Percentiles rank a stretch among this genome's conserved stretches.
phyloP scores from a whole-genome alignment of 1,284 basidiomycete genomes.

The Marasmius fiardii region DNA sequence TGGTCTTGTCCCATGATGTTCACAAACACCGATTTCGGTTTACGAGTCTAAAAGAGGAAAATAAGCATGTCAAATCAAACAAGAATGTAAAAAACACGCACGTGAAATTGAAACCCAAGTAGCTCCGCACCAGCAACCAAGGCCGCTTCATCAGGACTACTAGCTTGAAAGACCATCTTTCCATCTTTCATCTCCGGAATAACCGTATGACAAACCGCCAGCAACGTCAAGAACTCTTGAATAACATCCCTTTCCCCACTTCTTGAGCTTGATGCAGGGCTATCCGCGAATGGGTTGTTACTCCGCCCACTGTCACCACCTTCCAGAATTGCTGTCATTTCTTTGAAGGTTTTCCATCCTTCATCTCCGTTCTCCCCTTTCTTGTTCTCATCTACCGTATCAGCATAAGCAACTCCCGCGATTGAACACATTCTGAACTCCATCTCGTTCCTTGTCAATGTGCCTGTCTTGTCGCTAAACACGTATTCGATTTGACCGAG shows the following conservation, averaged over 20 bases:
- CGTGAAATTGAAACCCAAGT: constrained; percentile 92
- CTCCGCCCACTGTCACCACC: constrained; percentile 32
- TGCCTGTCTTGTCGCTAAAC: constrained; percentile 98
- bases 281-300: constrained; percentile 51
- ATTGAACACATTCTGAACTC: constrained; percentile 93
- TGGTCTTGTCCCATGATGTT: constrained; percentile 69
- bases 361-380: constrained; percentile 47
- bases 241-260: constrained; percentile 53
- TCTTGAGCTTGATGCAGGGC: constrained; percentile 33
- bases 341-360: constrained; percentile 74
- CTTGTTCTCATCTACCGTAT: constrained; percentile 82
- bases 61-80: constrained; percentile 1
- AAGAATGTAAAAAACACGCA: constrained; percentile 41
- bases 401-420: constrained; percentile 87
- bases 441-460: constrained; percentile 97
- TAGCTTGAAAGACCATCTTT: constrained; percentile 92
- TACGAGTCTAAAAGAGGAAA: constrained; percentile 68
- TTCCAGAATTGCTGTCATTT: constrained; percentile 59
- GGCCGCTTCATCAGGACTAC: constrained; percentile 97
- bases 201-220: constrained; percentile 98
- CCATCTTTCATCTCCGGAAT: constrained; percentile 90
- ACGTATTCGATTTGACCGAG: constrained; percentile 99
- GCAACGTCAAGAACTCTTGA: constrained; percentile 84
- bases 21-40: constrained; percentile 93
- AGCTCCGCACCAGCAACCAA: constrained; percentile 93